These are phyloP conservation scores for Chlamydomonas sp. DNA, from an alignment of 139 green algal genomes.

Conservation along the genomic window DNA sequence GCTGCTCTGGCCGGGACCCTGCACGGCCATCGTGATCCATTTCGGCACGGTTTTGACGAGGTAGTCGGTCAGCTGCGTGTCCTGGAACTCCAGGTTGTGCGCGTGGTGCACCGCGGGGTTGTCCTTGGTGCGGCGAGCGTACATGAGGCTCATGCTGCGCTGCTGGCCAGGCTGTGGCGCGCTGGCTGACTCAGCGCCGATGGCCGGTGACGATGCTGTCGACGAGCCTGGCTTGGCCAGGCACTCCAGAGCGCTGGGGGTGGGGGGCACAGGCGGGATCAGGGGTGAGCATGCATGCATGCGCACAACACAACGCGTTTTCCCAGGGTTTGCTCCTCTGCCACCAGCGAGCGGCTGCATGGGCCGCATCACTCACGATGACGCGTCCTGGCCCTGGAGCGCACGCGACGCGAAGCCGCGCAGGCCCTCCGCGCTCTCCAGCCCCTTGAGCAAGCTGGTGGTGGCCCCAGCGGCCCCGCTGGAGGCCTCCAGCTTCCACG, in stretches of 20 bases:
- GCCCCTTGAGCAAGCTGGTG: background rate
- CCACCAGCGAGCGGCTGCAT: background rate
- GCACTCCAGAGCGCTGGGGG: background rate
- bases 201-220: background rate
- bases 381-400: background rate
- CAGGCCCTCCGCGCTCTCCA: background rate
- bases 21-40: slow-evolving; percentile 54
- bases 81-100: slow-evolving; percentile 18
- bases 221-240: background rate
- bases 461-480: too few species aligned
- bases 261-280: background rate
- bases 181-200: background rate
- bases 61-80: slow-evolving; percentile 41
- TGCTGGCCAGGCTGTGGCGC: background rate
- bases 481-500: background rate
- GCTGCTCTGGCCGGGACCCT: slow-evolving; percentile 34
- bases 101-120: slow-evolving; percentile 21
- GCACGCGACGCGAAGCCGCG: slow-evolving; percentile 9
- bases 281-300: background rate
- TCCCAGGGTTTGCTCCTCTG: background rate
- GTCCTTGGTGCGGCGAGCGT: slow-evolving; percentile 26
- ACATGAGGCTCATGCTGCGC: slow-evolving; percentile 30
- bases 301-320: background rate
- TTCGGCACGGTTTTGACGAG: slow-evolving; percentile 62
- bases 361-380: background rate